Percentiles rank a stretch among this genome's conserved stretches.
phyloP scores from a whole-genome alignment of 2,329 filamentous ascomycete species.

The Phyllosticta capitalensis region DNA sequence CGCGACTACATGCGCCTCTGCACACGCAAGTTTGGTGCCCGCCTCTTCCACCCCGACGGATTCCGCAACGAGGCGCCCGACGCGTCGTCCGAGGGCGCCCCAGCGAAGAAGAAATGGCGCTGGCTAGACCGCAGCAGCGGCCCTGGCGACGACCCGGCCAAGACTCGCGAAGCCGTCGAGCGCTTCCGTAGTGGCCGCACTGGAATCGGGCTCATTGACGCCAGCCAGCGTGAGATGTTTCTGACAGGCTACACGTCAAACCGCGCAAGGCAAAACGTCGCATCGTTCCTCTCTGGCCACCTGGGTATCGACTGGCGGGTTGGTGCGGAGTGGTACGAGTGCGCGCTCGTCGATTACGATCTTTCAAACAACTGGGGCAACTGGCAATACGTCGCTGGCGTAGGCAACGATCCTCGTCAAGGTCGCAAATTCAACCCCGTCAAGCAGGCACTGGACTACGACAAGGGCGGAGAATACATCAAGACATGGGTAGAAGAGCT shows the following conservation, averaged over 20 bases:
- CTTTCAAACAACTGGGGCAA: conserved; percentile 70
- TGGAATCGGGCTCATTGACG: conserved; percentile 69
- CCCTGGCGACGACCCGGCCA: conserved; percentile 35
- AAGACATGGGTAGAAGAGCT: conserved; percentile 66
- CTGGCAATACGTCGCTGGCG: conserved; percentile 73
- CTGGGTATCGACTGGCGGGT: conserved; percentile 69
- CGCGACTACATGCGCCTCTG: conserved; percentile 74
- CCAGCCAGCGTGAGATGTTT: conserved; percentile 63
- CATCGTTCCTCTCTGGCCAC: conserved; percentile 63
- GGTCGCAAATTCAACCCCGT: conserved; percentile 72
- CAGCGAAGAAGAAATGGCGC: conserved; percentile 21
- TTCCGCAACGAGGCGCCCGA: conserved; percentile 45
- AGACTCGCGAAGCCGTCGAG: conserved; percentile 36
- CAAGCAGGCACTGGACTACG: conserved; percentile 72
- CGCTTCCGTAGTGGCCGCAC: conserved; percentile 59
- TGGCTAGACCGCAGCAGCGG: conserved; percentile 16
- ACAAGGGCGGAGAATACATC: conserved; percentile 59
- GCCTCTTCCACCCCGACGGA: conserved; percentile 56
- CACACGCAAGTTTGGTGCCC: conserved; percentile 56
- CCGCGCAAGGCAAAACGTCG: conserved; percentile 66
- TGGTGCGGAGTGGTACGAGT: conserved; percentile 77
- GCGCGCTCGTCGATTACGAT: conserved; percentile 65
- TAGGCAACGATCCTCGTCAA: conserved; percentile 68
- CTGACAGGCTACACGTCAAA: conserved; percentile 73
- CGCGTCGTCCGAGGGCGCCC: conserved; percentile 14